phyloP scores from a whole-genome alignment of 768 basidiomycete species.

The Suillus subalutaceus region DNA sequence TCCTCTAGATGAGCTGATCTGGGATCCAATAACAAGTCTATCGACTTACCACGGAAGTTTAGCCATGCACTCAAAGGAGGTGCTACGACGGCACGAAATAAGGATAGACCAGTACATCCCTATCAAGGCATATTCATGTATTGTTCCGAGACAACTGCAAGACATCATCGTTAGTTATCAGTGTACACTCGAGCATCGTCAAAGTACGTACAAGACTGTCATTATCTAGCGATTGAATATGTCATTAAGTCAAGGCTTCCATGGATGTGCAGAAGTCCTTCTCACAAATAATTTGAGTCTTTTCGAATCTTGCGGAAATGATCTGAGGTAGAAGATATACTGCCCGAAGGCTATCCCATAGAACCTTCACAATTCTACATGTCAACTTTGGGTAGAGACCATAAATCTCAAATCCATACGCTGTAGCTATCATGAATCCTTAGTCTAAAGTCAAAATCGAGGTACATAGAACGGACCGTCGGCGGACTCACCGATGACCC shows the following conservation, averaged over 20 bases:
- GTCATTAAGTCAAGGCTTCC: background rate
- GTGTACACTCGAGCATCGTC: background rate
- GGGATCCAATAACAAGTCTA: background rate
- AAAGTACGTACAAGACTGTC: background rate
- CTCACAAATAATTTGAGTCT: conserved; percentile 21
- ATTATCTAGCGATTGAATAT: background rate
- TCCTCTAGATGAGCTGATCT: background rate
- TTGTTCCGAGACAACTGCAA: background rate
- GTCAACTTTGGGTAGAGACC: background rate
- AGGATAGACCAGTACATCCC: conserved; percentile 9
- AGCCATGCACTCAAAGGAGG: background rate
- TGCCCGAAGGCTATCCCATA: conserved; percentile 24
- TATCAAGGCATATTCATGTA: background rate
- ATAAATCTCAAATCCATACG: conserved; percentile 13
- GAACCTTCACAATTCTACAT: conserved; percentile 14
- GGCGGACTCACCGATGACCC: conserved; percentile 20
- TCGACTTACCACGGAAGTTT: conserved; percentile 5
- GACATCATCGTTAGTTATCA: background rate
- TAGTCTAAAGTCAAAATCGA: background rate
- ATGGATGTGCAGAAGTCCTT: too few relatives aligned
- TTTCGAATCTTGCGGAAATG: conserved; percentile 20
- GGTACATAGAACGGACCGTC: background rate
- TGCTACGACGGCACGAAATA: conserved; percentile 2
- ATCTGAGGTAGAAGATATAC: conserved; percentile 20
- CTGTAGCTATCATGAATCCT: conserved; percentile 19